These are phyloP conservation scores for Wickerhamiella kurtzmanii DNA, from an alignment of 805 yeast species.

Conservation along the genomic window DNA sequence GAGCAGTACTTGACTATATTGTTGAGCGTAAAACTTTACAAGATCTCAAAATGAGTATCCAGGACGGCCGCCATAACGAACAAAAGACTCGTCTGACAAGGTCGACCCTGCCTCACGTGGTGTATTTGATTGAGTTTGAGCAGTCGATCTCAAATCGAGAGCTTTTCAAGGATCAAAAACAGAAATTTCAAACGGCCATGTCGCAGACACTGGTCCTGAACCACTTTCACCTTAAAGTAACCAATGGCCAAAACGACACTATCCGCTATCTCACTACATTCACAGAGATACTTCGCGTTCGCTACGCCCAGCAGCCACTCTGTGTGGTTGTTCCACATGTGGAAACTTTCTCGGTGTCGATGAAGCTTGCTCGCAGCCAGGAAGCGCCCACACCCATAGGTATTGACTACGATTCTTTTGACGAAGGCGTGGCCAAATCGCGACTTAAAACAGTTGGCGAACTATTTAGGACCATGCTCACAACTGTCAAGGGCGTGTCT, in stretches of 20 bases:
- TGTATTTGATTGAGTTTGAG: constrained; percentile 67
- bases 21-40: constrained; percentile 82
- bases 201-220: constrained; percentile 54
- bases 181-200: constrained; percentile 64
- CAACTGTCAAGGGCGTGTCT: constrained; percentile 70
- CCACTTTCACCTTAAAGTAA: constrained; percentile 52
- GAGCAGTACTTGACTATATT: constrained; percentile 66
- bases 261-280: constrained; percentile 41
- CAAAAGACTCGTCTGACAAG: constrained; percentile 66
- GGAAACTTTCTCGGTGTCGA: constrained; percentile 37
- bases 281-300: constrained; percentile 32
- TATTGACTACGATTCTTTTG: constrained; percentile 40
- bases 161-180: constrained; percentile 24
- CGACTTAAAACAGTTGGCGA: constrained; percentile 61
- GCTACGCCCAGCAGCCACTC: constrained; percentile 28
- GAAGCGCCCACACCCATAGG: constrained; percentile 8
- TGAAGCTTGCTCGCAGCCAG: constrained; percentile 14
- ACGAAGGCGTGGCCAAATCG: constrained; percentile 55
- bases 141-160: constrained; percentile 13
- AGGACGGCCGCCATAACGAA: constrained; percentile 79
- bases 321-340: constrained; percentile 38
- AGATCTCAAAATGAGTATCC: constrained; percentile 68
- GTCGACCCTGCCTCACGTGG: constrained; percentile 53
- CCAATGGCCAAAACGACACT: constrained; percentile 64
- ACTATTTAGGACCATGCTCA: constrained; percentile 57